Conservation (phyloP, 2,329 filamentous ascomycete genomes). For the Xylaria sp. region DNA sequence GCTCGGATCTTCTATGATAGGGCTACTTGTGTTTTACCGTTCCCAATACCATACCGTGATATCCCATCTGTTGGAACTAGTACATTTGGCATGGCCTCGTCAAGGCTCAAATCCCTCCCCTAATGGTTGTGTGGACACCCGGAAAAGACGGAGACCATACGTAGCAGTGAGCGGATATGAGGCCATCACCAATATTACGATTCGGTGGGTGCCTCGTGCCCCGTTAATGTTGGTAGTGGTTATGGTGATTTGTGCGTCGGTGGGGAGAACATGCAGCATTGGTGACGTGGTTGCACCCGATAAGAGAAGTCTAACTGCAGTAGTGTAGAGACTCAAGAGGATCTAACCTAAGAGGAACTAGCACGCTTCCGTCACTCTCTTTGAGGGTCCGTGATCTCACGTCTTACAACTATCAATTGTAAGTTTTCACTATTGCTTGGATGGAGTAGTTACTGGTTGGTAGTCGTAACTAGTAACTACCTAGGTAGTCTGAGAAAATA, state of each 20-base stretch:
- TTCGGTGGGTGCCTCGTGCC: slow-evolving; percentile 40
- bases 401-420: slow-evolving; percentile 12
- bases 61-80: neutral
- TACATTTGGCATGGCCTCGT: slow-evolving; percentile 8
- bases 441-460: slow-evolving; percentile 20
- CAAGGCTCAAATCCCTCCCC: slow-evolving; percentile 1
- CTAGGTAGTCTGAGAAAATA: neutral
- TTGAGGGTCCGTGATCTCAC: slow-evolving; percentile 16
- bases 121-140: slow-evolving; percentile 23
- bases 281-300: slow-evolving; percentile 49
- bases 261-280: slow-evolving; percentile 39
- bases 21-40: slow-evolving; percentile 12
- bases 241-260: slow-evolving; percentile 37
- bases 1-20: slow-evolving; percentile 27
- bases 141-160: slow-evolving; percentile 18
- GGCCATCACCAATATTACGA: slow-evolving; percentile 42
- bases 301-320: slow-evolving; percentile 33
- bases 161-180: slow-evolving; percentile 38
- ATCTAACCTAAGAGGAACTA: slow-evolving; percentile 17
- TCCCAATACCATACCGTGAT: slow-evolving; percentile 1
- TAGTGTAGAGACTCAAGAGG: neutral
- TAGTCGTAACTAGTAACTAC: neutral
- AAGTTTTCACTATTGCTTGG: slow-evolving; percentile 9
- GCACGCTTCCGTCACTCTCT: neutral
- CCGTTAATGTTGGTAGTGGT: slow-evolving; percentile 32